A percentile compares a stretch with the other conserved stretches of the same genome.
phyloP scores from a whole-genome alignment of 2,329 filamentous ascomycete genomes.

The Aspergillus bombycis region DNA sequence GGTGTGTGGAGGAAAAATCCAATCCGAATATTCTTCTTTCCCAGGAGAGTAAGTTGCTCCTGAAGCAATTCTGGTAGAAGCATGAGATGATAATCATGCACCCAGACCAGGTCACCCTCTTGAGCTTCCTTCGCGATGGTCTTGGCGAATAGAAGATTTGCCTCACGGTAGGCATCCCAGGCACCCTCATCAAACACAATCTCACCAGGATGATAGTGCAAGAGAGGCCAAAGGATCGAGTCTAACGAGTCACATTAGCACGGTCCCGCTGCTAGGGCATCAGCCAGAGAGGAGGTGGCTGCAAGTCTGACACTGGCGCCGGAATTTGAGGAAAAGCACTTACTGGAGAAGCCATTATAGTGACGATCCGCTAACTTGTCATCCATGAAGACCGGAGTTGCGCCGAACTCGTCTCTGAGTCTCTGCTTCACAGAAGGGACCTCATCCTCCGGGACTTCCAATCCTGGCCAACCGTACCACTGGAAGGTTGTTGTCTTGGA shows the following conservation, averaged over 20 bases:
- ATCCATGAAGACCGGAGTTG: conserved; percentile 85
- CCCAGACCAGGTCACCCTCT: conserved; percentile 91
- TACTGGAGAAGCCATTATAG: conserved; percentile 96
- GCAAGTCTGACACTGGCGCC: neutral
- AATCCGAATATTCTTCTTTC: conserved; percentile 87
- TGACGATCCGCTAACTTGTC: conserved; percentile 88
- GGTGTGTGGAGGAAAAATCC: conserved; percentile 96
- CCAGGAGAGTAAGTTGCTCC: conserved; percentile 71
- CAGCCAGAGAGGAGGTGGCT: neutral
- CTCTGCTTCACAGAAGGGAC: conserved; percentile 69
- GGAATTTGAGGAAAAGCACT: conserved; percentile 32
- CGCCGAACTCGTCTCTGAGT: conserved; percentile 80
- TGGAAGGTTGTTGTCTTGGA: conserved; percentile 88
- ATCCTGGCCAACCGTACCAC: conserved; percentile 95
- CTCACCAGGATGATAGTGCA: conserved; percentile 96
- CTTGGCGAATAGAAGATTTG: conserved; percentile 86
- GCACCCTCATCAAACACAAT: conserved; percentile 93
- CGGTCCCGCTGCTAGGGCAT: neutral
- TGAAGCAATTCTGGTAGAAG: conserved; percentile 89
- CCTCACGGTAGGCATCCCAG: conserved; percentile 87
- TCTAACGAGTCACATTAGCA: conserved; percentile 54
- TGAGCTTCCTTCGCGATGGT: conserved; percentile 80
- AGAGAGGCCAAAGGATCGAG: conserved; percentile 93
- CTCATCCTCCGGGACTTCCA: conserved; percentile 84
- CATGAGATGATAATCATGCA: conserved; percentile 97